These are phyloP conservation scores for Ogataea pini DNA, from an alignment of 805 yeast species.

Conservation along the genomic window DNA sequence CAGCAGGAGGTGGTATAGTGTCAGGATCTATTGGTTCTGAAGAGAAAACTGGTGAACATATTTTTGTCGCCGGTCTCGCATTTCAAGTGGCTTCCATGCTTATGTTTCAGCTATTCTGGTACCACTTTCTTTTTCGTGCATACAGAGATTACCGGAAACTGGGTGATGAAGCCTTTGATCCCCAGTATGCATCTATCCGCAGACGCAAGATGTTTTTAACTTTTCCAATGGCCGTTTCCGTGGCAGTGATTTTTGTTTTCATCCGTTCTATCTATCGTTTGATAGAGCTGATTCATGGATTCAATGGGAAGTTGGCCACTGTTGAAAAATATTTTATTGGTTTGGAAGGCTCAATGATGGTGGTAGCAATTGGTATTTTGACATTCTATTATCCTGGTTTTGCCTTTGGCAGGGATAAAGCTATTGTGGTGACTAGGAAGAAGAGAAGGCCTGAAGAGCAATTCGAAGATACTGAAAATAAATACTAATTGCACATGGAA, in stretches of 20 bases:
- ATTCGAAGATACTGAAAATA: too few species aligned
- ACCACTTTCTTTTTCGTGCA: slow-evolving; percentile 45
- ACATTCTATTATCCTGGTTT: slow-evolving; percentile 66
- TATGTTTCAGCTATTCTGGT: slow-evolving; percentile 53
- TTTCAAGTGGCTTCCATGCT: slow-evolving; percentile 74
- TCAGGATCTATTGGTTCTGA: slow-evolving; percentile 49
- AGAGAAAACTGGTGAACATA: slow-evolving; percentile 51
- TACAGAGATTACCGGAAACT: slow-evolving; percentile 27
- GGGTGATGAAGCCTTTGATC: slow-evolving; percentile 39
- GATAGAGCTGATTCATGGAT: slow-evolving; percentile 70
- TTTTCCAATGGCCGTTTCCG: slow-evolving; percentile 47
- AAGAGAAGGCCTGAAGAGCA: background rate
- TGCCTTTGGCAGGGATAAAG: slow-evolving; percentile 41
- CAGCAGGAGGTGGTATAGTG: slow-evolving; percentile 75
- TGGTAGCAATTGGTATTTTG: slow-evolving; percentile 46
- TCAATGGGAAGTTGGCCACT: slow-evolving; percentile 64
- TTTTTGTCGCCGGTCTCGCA: slow-evolving; percentile 78
- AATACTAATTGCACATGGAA: too few species aligned
- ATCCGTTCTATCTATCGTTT: slow-evolving; percentile 74
- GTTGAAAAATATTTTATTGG: slow-evolving; percentile 60
- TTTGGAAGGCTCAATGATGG: slow-evolving; percentile 64
- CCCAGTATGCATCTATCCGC: slow-evolving; percentile 39
- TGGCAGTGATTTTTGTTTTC: slow-evolving; percentile 54
- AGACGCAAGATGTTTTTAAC: slow-evolving; percentile 37
- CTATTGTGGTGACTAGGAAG: slow-evolving; percentile 23